These are phyloP conservation scores for Mitragyna speciosa DNA, from an alignment of 257 asterid genomes.

Conservation along the genomic window DNA sequence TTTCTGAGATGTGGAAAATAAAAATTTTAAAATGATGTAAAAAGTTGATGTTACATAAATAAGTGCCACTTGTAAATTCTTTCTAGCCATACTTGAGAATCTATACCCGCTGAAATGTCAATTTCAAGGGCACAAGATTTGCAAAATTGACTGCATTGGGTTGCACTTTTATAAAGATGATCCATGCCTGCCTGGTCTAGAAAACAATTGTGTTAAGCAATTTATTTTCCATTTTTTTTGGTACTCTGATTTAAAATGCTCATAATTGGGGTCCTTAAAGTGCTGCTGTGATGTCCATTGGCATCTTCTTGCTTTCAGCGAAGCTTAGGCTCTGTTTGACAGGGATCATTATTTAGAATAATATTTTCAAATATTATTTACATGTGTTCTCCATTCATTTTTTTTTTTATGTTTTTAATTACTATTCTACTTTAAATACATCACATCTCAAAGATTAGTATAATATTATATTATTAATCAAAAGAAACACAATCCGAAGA, in stretches of 20 bases:
- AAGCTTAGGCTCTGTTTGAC: background rate
- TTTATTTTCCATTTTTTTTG: background rate
- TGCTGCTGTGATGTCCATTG: conserved; percentile 8
- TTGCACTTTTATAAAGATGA: background rate
- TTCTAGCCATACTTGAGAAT: background rate
- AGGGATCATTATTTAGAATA: too few relatives aligned
- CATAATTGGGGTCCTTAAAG: conserved; percentile 1
- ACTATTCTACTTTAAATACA: too few relatives aligned
- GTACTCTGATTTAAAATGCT: background rate
- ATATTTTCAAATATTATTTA: too few relatives aligned
- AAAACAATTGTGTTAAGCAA: background rate
- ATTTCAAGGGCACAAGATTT: background rate
- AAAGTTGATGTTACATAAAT: background rate
- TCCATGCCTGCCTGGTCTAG: background rate
- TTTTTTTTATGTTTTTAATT: too few relatives aligned
- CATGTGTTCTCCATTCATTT: too few relatives aligned
- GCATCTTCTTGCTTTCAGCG: conserved; percentile 21
- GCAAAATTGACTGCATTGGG: background rate
- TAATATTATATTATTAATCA: too few relatives aligned
- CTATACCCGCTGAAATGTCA: background rate
- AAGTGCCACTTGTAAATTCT: background rate
- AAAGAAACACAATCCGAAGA: too few relatives aligned
- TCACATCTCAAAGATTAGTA: too few relatives aligned
- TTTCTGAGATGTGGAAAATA: too few relatives aligned
- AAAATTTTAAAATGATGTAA: background rate